Conservation (phyloP, 1,284 basidiomycete genomes). For the Cryptococcus sp. region DNA sequence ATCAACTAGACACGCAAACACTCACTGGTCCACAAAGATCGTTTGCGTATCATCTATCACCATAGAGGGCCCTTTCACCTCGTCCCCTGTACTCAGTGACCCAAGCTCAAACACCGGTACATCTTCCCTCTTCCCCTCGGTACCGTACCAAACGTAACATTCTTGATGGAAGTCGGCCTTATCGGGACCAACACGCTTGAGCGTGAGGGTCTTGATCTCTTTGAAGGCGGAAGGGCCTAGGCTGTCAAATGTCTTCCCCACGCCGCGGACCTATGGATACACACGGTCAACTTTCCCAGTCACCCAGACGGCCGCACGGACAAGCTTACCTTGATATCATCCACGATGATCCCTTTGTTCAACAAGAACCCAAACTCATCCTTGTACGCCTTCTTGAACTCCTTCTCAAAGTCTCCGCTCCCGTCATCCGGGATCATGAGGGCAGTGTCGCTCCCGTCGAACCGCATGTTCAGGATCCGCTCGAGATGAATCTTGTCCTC, state of each 20-base stretch:
- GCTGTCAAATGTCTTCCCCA: conserved; percentile 83
- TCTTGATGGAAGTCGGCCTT: conserved; percentile 28
- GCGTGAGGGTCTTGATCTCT: conserved; percentile 55
- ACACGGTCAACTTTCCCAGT: background rate
- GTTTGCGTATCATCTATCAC: conserved; percentile 45
- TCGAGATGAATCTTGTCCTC: conserved; percentile 67
- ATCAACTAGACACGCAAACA: conserved; percentile 49
- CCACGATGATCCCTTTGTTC: conserved; percentile 75
- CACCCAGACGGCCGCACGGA: background rate
- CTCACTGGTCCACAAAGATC: conserved; percentile 35
- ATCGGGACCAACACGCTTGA: conserved; percentile 44
- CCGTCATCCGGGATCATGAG: conserved; percentile 75
- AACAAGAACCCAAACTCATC: conserved; percentile 89
- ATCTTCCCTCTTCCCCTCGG: conserved; percentile 50
- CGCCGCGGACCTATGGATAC: conserved; percentile 43
- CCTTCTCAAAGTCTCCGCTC: conserved; percentile 71
- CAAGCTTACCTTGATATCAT: conserved; percentile 76
- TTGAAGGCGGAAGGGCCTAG: conserved; percentile 75
- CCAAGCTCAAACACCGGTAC: conserved; percentile 77
- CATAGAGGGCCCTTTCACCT: conserved; percentile 52
- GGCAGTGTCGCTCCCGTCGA: conserved; percentile 75
- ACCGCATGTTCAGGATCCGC: conserved; percentile 85
- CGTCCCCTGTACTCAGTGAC: conserved; percentile 64
- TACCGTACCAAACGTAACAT: conserved; percentile 27
- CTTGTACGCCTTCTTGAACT: conserved; percentile 73